Evolutionary conservation across 176 grass and related monocot species (phyloP).

Genomic region (Eleusine coracana): DNA sequence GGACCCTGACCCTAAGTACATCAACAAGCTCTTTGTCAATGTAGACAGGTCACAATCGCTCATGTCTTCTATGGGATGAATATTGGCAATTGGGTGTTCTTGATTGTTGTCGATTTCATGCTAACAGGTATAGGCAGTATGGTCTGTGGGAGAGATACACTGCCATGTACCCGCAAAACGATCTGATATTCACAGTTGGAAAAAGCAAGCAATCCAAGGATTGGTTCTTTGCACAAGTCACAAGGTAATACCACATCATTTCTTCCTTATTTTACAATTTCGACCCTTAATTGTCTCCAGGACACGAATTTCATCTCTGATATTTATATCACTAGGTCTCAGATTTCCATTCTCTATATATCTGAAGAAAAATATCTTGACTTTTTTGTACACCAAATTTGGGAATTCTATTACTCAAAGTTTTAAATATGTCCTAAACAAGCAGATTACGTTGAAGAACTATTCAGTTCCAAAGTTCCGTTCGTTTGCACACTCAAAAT

Average conservation of each 20-base stretch:
- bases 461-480: background rate
- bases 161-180: conserved; percentile 55
- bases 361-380: background rate
- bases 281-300: background rate
- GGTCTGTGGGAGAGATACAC: conserved; percentile 83
- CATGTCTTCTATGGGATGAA: background rate
- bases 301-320: background rate
- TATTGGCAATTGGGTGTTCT: background rate
- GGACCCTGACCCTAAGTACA: conserved; percentile 45
- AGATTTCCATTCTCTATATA: background rate
- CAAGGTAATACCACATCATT: conserved; percentile 36
- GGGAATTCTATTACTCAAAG: background rate
- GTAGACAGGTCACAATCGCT: conserved; percentile 37
- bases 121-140: conserved; percentile 72
- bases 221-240: conserved; percentile 91
- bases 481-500: background rate
- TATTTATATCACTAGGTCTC: background rate
- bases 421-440: background rate
- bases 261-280: background rate
- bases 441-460: background rate
- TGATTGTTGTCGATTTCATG: background rate
- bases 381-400: background rate
- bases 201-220: conserved; percentile 59
- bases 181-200: conserved; percentile 62
- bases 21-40: conserved; percentile 51